Conservation (phyloP, 2,329 filamentous ascomycete genomes). For the Botrytis byssoidea region DNA sequence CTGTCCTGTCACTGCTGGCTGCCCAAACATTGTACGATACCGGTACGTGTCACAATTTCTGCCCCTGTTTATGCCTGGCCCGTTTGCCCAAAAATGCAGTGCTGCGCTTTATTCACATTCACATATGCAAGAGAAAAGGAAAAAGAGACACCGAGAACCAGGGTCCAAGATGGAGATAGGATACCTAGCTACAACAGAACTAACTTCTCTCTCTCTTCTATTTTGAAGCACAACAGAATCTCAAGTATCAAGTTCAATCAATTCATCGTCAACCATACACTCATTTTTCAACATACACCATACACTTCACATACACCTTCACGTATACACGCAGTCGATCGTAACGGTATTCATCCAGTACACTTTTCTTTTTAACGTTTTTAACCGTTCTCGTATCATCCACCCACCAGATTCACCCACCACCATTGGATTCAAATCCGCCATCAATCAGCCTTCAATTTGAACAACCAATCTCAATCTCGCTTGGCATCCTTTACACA, state of each 20-base stretch:
- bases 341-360: neutral
- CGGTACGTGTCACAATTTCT: conserved; percentile 17
- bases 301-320: neutral
- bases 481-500: neutral
- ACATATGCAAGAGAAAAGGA: neutral
- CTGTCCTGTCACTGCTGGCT: neutral
- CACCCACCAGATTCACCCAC: neutral
- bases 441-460: neutral
- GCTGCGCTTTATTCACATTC: neutral
- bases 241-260: neutral
- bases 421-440: neutral
- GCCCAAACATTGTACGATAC: neutral
- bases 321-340: neutral
- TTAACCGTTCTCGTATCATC: conserved; percentile 1
- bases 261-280: conserved; percentile 1
- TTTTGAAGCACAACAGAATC: conserved; percentile 11
- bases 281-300: conserved; percentile 9
- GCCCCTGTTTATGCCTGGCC: conserved; percentile 12
- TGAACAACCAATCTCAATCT: conserved; percentile 2
- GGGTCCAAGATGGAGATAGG: neutral
- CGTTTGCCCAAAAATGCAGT: conserved; percentile 1
- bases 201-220: conserved; percentile 14
- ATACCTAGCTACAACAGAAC: neutral
- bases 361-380: conserved; percentile 13
- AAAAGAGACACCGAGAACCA: conserved; percentile 6